Base-by-base conservation (phyloP, 163 green algal species). In the Chloroidium sp. region DNA sequence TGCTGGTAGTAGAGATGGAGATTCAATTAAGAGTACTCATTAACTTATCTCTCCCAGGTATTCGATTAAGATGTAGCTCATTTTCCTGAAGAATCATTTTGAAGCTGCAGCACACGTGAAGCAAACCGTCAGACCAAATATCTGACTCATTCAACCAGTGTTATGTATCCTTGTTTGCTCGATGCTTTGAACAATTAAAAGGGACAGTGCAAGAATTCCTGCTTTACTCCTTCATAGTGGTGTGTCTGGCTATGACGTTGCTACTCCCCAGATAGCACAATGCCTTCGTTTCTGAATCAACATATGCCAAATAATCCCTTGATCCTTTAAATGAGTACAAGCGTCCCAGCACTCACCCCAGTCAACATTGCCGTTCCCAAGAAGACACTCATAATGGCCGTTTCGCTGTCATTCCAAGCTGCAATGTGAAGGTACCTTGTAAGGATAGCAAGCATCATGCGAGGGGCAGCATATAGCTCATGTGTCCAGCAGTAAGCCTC, bases 381-480 rank as follows among this genome's bases (percentile, higher is more conserved):
- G 8, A 57, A 60, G 8, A 10, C 8, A 77, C 57, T 8, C n/a
- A 57, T 60, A 14, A 4, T 61, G n/a, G 74, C n/a, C 13, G n/a
- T 60, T 59, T 57, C n/a, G 8, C 10, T 14, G 8, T 10, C 4
- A 10, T 77, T 59, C 4, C 74, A 77, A 77, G 57, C 8, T 77
- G 74, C 13, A 69, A 68, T 6, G 4, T 90, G 83, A 80, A 88
- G 64, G 8, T 83, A 62, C 4, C 67, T 59, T 0, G 85, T 67
- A 80, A 92, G 67, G 58, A 78, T 72, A 1, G 86, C 86, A 82
- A 90, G 76, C 77, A 88, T 78, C 84, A 88, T 88, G 77, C 88
- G 82, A 36, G 78, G 79, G 12, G 76, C 81, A 36, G 84, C 82
- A 62, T 89, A 93, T 8, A 93, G 77, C 74, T 93, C 85, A 10